Evolutionary conservation across 768 basidiomycete genomes (phyloP), one percentile per base, ranked within the genome.

Genomic region (Suillus spraguei): DNA sequence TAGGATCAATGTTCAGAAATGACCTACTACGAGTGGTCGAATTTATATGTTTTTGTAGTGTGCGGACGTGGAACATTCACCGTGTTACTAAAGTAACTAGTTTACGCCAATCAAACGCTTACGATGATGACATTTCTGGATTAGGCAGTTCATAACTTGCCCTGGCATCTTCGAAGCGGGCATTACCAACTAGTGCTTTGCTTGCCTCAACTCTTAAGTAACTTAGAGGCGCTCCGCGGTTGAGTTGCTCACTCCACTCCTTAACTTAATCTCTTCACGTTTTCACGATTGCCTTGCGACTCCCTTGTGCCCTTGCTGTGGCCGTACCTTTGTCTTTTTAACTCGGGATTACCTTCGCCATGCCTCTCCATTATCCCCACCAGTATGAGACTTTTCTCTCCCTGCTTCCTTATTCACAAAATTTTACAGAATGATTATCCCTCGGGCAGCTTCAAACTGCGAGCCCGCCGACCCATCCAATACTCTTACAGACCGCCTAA

Each of bases 401-500:
- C 5, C 8, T 41, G 2, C 17, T 58, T 58, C 24, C 1, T 28
- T 10, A 11, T 39, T 58, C 56, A 58, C 17, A 11, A 20, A 16
- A 16, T 28, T 13, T 17, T 20, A 22, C 33, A 38, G 42, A 10
- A 66, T 63, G 52, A 13, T 60, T 32, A 22, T 42, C 2, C 32
- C 65, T 33, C 47, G 66, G 33, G 66, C 49, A 10, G 38, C 64
- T 17, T 52, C 68, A 5, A 65, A 16, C 22, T 79, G 79, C 66
- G 66, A 74, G 47, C 63, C 77, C n/a, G 79, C 89, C 24, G 79
- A 87, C 66, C 88, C 91, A 7, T 75, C 83, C 47, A 85, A 87
- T 39, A 85, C 88, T 22, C 64, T 85, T 2, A 87, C 90, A 4
- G 83, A 87, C 70, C 84, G 89, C 22, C 72, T 92, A 63, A 90